Evolutionary conservation across 805 yeast genomes (phyloP).

Genomic region (Danielia reshetovae): DNA sequence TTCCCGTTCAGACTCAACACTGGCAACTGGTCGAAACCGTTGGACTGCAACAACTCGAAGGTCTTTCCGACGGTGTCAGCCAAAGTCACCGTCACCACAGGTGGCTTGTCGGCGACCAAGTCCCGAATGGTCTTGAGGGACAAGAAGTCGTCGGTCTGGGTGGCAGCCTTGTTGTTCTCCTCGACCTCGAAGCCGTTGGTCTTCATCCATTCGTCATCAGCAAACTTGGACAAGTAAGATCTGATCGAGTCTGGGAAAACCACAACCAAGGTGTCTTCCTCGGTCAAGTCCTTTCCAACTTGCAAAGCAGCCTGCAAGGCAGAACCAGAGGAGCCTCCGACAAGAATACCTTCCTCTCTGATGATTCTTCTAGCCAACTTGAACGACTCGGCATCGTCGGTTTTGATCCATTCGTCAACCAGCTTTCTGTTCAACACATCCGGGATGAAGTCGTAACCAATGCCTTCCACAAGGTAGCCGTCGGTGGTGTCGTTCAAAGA

Average conservation of each 20-base stretch:
- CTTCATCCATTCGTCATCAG: slow-evolving; percentile 88
- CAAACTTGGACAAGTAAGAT: slow-evolving; percentile 82
- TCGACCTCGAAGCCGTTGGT: slow-evolving; percentile 67
- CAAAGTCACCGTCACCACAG: slow-evolving; percentile 70
- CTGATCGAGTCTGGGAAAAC: slow-evolving; percentile 85
- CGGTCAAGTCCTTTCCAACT: slow-evolving; percentile 64
- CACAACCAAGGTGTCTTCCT: slow-evolving; percentile 71
- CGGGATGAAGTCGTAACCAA: slow-evolving; percentile 86
- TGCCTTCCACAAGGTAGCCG: slow-evolving; percentile 80
- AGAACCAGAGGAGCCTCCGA: slow-evolving; percentile 88
- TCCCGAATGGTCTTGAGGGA: slow-evolving; percentile 52
- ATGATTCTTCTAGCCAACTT: slow-evolving; percentile 77
- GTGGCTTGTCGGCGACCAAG: slow-evolving; percentile 60
- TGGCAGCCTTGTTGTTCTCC: slow-evolving; percentile 39
- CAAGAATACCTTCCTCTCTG: slow-evolving; percentile 78
- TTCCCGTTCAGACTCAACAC: slow-evolving; percentile 60
- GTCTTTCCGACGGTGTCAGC: slow-evolving; percentile 60
- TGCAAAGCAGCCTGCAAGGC: slow-evolving; percentile 76
- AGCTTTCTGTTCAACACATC: slow-evolving; percentile 64
- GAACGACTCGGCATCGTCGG: slow-evolving; percentile 79
- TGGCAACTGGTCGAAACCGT: slow-evolving; percentile 84
- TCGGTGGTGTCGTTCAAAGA: slow-evolving; percentile 56
- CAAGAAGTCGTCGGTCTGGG: slow-evolving; percentile 41
- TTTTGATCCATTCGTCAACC: slow-evolving; percentile 81
- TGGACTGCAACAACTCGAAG: slow-evolving; percentile 63